These are phyloP conservation scores for Astrocystis sublimbata DNA, from an alignment of 495 filamentous ascomycete genomes.

Conservation along the genomic window DNA sequence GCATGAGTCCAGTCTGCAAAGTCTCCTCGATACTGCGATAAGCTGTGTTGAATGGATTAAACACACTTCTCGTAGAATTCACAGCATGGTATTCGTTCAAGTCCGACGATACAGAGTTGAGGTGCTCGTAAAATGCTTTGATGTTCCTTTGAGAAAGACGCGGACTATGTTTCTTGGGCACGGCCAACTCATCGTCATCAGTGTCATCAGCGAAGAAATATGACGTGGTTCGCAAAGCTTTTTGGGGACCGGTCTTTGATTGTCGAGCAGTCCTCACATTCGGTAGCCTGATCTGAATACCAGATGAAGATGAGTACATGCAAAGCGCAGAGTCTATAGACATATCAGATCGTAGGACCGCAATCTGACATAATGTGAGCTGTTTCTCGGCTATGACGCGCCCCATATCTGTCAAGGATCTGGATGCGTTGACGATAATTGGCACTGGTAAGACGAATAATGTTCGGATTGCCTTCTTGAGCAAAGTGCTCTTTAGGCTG, in stretches of 20 bases:
- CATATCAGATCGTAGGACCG: slow-evolving; percentile 23
- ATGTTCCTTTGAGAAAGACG: slow-evolving; percentile 10
- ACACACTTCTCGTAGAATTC: neutral
- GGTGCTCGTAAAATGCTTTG: slow-evolving; percentile 27
- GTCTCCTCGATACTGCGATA: slow-evolving; percentile 15
- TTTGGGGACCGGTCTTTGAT: slow-evolving; percentile 6
- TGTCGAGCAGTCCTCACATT: slow-evolving; percentile 7
- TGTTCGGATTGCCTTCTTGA: slow-evolving; percentile 11
- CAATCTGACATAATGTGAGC: slow-evolving; percentile 27
- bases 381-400: slow-evolving; percentile 18
- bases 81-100: neutral
- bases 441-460: slow-evolving; percentile 25
- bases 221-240: slow-evolving; percentile 9
- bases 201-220: slow-evolving; percentile 22
- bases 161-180: neutral
- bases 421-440: slow-evolving; percentile 18
- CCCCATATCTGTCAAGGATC: slow-evolving; percentile 10
- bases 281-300: slow-evolving; percentile 19
- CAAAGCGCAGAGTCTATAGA: slow-evolving; percentile 25
- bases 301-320: slow-evolving; percentile 12
- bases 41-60: slow-evolving; percentile 25
- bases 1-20: slow-evolving; percentile 14
- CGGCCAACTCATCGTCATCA: slow-evolving; percentile 20
- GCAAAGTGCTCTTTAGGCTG: slow-evolving; percentile 5
- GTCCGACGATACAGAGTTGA: slow-evolving; percentile 5